Evolutionary conservation across 1,284 basidiomycete species (phyloP).

Genomic region (Phlebopus sp.): DNA sequence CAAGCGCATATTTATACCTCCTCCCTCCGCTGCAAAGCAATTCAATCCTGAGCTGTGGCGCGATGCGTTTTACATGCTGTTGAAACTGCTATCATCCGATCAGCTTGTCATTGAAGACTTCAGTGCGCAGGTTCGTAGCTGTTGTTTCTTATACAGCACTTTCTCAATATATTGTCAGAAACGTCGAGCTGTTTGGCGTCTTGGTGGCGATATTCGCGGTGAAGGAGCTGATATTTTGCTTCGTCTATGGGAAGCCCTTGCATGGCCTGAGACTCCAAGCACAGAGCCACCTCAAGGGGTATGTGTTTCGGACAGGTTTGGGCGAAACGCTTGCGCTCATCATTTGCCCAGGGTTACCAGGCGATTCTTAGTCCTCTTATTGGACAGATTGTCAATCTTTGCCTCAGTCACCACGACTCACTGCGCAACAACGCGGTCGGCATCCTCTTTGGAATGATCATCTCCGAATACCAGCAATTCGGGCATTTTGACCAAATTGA

Average conservation of each 20-base stretch:
- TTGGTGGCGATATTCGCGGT: constrained; percentile 92
- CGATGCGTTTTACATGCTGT: constrained; percentile 77
- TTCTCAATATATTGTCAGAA: constrained; percentile 50
- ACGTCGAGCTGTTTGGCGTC: constrained; percentile 92
- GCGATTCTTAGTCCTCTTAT: constrained; percentile 82
- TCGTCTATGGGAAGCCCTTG: constrained; percentile 86
- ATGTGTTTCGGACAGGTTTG: constrained; percentile 25
- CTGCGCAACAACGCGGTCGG: constrained; percentile 88
- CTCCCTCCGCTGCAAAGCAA: constrained; percentile 54
- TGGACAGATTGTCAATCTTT: constrained; percentile 88
- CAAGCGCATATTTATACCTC: constrained; percentile 80
- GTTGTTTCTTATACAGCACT: constrained; percentile 4
- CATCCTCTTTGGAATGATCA: constrained; percentile 94
- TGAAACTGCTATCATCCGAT: constrained; percentile 85
- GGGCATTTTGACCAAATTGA: constrained; percentile 86
- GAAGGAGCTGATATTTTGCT: constrained; percentile 87
- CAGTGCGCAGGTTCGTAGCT: constrained; percentile 70
- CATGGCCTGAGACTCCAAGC: constrained; percentile 65
- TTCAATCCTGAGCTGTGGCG: constrained; percentile 85
- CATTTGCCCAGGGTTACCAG: constrained; percentile 68
- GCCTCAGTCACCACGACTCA: constrained; percentile 92
- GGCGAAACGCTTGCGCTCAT: constrained; percentile 2
- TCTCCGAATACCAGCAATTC: constrained; percentile 84
- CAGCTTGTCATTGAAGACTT: constrained; percentile 94
- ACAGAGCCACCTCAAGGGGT: constrained; percentile 62